Base-by-base conservation (phyloP, 768 basidiomycete genomes). In the Lactarius pseudohatsudake region DNA sequence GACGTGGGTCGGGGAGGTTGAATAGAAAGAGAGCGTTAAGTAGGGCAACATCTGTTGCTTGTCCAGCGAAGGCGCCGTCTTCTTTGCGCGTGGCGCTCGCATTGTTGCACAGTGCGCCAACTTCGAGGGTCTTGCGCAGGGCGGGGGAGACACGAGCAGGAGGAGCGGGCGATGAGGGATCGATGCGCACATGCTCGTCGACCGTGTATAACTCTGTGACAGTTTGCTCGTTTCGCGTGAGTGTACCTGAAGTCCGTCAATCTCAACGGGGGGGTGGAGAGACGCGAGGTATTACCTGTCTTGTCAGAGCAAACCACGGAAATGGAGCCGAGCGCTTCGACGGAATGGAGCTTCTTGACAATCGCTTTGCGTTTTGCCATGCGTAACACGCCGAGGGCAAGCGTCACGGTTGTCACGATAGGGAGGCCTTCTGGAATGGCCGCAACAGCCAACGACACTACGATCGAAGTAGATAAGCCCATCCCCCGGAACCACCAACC, bases 241-340 rank as follows among this genome's bases (percentile, higher is more conserved):
- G 77, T 0, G 96, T 98, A 22, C 95, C 93, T 83, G 41, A 32
- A 59, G 60, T 30, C 1, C 32, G 28, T 55, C 43, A 61, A 41
- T 40, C 1, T 57, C 8, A 53, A 15, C 32, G 62, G 1, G 45
- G 6, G 28, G 30, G 15, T n/a, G n/a, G 41, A 8, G 22, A 34
- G 28, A 50, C 6, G 32, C 2, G 16, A n/a, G 26, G 70, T 82
- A 59, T 70, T 22, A 87, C 93, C 95, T 55, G 96, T 98, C 78
- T 98, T 98, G 77, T 98, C 96, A 3, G 94, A 94, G 74, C 96
- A 98, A 68, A 98, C 96, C 10, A 98, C 96, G n/a, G 91, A 94
- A 15, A 98, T 93, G 2, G 91, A 93, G 2, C 96, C 96, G 2
- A 98, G 80, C 0, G 94, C 87, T 76, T 98, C 96, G 3, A 98